Evolutionary conservation across 2,329 filamentous ascomycete genomes (phyloP).

Genomic region (Tetracladium maxilliforme): DNA sequence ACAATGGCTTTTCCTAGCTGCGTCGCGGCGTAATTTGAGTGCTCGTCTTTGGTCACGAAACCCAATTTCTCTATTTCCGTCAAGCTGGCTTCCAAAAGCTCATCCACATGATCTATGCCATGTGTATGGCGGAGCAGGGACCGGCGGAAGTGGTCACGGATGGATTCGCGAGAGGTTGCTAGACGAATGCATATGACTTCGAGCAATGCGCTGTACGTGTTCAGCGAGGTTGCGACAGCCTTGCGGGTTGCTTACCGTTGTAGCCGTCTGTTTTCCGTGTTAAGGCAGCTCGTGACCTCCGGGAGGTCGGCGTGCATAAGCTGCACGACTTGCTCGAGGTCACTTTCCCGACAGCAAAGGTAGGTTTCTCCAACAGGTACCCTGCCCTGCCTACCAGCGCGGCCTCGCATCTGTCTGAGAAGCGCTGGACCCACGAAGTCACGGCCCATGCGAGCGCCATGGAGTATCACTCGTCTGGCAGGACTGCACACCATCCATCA

Average conservation of each 20-base stretch:
- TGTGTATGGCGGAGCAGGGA: conserved; percentile 50
- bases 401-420: conserved; percentile 68
- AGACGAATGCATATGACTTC: conserved; percentile 57
- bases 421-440: conserved; percentile 67
- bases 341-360: conserved; percentile 53
- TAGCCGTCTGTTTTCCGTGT: conserved; percentile 50
- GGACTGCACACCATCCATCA: too few species aligned
- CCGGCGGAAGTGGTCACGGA: conserved; percentile 53
- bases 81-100: conserved; percentile 43
- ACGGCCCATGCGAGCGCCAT: conserved; percentile 61
- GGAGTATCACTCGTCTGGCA: conserved; percentile 60
- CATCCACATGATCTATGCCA: conserved; percentile 29
- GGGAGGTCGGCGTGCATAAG: conserved; percentile 62
- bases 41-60: conserved; percentile 35
- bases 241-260: conserved; percentile 32
- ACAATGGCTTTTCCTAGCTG: conserved; percentile 57
- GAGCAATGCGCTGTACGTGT: conserved; percentile 42
- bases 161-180: conserved; percentile 46
- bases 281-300: conserved; percentile 51
- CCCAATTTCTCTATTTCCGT: conserved; percentile 37
- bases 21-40: conserved; percentile 42
- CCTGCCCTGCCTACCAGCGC: conserved; percentile 66
- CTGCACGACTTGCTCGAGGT: conserved; percentile 55
- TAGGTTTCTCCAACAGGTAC: conserved; percentile 67
- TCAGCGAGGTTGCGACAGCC: background rate